Conservation (phyloP, 257 asterid genomes). For the Ehretia macrophylla region DNA sequence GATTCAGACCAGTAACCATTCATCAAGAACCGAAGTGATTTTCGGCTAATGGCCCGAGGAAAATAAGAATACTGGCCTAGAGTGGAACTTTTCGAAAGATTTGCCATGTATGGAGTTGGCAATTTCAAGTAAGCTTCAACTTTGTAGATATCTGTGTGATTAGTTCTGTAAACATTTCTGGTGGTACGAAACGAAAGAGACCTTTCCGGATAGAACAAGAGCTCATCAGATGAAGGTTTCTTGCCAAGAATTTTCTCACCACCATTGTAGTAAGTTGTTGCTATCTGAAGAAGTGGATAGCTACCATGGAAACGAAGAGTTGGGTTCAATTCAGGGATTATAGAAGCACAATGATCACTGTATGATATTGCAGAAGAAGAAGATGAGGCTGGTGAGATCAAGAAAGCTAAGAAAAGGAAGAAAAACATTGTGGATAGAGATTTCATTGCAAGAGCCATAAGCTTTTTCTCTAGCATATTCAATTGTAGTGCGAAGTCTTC, state of each 20-base stretch:
- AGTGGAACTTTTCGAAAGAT: too few relatives aligned
- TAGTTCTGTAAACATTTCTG: constrained; percentile 26
- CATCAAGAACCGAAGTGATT: constrained; percentile 24
- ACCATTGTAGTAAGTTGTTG: constrained; percentile 17
- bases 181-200: constrained; percentile 18
- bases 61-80: not conserved
- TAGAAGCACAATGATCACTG: constrained; percentile 41
- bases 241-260: constrained; percentile 20
- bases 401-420: constrained; percentile 16
- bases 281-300: not conserved
- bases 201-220: constrained; percentile 1
- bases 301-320: not conserved
- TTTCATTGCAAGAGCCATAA: not conserved
- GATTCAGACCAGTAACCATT: constrained; percentile 52
- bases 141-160: constrained; percentile 25
- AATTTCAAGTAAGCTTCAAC: constrained; percentile 33
- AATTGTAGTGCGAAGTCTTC: not conserved
- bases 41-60: not conserved
- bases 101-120: constrained; percentile 3
- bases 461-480: too few relatives aligned
- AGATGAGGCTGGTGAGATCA: constrained; percentile 11
- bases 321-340: constrained; percentile 29
- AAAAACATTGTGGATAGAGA: not conserved
- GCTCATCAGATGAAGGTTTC: constrained; percentile 2
- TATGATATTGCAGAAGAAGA: constrained; percentile 19